A percentile compares a stretch with the other conserved stretches of the same genome.
These are phyloP conservation scores for Leucoagaricus sp. DNA, from an alignment of 1,284 basidiomycete genomes.

Conservation along the genomic window DNA sequence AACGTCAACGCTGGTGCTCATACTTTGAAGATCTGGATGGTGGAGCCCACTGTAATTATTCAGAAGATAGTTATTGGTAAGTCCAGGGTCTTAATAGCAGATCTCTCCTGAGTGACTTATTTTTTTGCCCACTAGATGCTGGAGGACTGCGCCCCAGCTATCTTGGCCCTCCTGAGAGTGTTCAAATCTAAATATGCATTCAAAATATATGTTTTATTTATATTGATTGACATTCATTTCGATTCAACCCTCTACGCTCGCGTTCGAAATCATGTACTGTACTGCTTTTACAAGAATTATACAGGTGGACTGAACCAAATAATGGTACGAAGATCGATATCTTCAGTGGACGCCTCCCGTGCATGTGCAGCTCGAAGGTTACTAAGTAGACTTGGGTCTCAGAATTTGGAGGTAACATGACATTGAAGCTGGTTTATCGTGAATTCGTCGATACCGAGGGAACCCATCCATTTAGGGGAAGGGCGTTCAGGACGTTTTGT, in stretches of 20 bases:
- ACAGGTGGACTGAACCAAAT: no score
- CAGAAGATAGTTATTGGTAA: slow-evolving; percentile 63
- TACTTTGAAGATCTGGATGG: slow-evolving; percentile 61
- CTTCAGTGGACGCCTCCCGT: no score
- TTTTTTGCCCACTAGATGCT: slow-evolving; percentile 42
- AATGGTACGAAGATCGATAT: no score
- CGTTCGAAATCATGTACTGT: no score
- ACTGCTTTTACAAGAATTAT: no score
- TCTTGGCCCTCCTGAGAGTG: slow-evolving; percentile 63
- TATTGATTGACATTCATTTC: not conserved
- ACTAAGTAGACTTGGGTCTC: no score
- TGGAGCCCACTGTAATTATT: slow-evolving; percentile 61
- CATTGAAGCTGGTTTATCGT: no score
- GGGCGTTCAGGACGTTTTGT: no score
- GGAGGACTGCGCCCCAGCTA: slow-evolving; percentile 57
- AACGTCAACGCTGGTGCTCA: slow-evolving; percentile 51
- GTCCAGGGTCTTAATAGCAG: slow-evolving; percentile 19
- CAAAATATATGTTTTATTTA: not conserved
- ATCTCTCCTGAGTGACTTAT: not conserved
- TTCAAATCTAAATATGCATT: slow-evolving; percentile 25
- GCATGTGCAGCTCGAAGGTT: no score
- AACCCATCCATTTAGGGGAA: no score
- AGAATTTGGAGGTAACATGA: no score
- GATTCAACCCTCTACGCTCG: not conserved
- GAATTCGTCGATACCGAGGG: no score